phyloP scores from a whole-genome alignment of 2,329 filamentous ascomycete genomes.

The Aspergillus cejpii region DNA sequence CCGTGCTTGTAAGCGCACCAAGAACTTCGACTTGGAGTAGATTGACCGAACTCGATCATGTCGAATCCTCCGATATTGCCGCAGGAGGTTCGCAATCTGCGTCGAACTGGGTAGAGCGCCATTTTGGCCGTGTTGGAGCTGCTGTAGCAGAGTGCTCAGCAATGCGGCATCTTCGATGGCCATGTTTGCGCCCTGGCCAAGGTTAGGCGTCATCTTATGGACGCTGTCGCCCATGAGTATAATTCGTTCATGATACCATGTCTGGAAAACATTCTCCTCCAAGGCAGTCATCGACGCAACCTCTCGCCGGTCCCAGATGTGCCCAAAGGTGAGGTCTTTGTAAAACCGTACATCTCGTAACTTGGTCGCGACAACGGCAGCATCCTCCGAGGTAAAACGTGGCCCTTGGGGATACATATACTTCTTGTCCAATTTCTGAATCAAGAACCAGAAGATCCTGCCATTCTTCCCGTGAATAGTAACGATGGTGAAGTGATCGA shows the following conservation, averaged over 20 bases:
- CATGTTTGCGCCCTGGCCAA: constrained; percentile 39
- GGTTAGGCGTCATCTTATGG: constrained; percentile 33
- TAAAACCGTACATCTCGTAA: constrained; percentile 12
- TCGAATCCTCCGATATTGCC: constrained; percentile 8
- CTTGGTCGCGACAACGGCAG: constrained; percentile 5
- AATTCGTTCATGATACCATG: constrained; percentile 22
- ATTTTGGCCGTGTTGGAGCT: neutral
- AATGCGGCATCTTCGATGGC: constrained; percentile 38
- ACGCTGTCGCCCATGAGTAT: constrained; percentile 24
- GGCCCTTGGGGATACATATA: constrained; percentile 19
- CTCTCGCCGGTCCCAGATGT: constrained; percentile 21
- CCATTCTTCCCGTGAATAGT: constrained; percentile 19
- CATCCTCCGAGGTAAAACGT: constrained; percentile 20
- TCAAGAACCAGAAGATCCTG: constrained; percentile 25
- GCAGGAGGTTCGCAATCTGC: constrained; percentile 3
- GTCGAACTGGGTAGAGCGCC: neutral
- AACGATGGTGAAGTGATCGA: constrained; percentile 15
- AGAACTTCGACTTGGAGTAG: constrained; percentile 10
- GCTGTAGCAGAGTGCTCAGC: constrained; percentile 28
- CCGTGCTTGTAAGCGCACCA: constrained; percentile 16
- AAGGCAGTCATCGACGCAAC: constrained; percentile 17
- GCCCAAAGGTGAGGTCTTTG: constrained; percentile 13
- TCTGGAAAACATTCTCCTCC: constrained; percentile 22
- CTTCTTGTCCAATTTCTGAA: constrained; percentile 20
- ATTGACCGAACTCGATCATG: constrained; percentile 13